Percentiles rank a stretch among this genome's conserved stretches.
These are phyloP conservation scores for Neonectria hederae DNA, from an alignment of 2,329 filamentous ascomycete species.

Conservation along the genomic window DNA sequence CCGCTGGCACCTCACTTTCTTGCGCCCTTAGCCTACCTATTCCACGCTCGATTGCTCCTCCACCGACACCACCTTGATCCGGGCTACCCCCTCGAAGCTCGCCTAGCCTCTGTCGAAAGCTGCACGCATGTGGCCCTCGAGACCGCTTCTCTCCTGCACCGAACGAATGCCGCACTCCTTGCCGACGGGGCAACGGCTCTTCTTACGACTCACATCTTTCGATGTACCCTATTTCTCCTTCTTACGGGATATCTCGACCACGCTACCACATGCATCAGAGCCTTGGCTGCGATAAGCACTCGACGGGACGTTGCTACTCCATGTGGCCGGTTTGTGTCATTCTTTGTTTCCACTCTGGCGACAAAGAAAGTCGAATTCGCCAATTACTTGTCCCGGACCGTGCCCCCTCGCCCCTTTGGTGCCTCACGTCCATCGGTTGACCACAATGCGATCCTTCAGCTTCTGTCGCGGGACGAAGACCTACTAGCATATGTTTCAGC, in stretches of 20 bases:
- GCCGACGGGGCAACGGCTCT: conserved; percentile 76
- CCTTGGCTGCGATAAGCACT: conserved; percentile 75
- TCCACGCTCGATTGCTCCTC: conserved; percentile 84
- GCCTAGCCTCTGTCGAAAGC: conserved; percentile 77
- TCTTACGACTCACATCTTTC: conserved; percentile 86
- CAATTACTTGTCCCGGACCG: conserved; percentile 48
- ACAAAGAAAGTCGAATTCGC: conserved; percentile 61
- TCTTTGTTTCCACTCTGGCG: conserved; percentile 77
- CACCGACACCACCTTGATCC: conserved; percentile 90
- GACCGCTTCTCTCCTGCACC: conserved; percentile 78
- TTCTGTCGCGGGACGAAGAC: conserved; percentile 76
- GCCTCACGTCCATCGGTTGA: conserved; percentile 45
- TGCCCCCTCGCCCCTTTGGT: conserved; percentile 46
- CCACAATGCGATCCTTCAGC: conserved; percentile 45
- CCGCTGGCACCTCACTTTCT: conserved; percentile 79
- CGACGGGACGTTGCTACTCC: conserved; percentile 76
- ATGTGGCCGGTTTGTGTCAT: conserved; percentile 83
- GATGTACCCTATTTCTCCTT: conserved; percentile 82
- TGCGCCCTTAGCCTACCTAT: conserved; percentile 78
- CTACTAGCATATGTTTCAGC: conserved; percentile 86
- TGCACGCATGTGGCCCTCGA: conserved; percentile 81
- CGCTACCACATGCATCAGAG: conserved; percentile 77
- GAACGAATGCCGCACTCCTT: conserved; percentile 66
- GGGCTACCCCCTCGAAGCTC: conserved; percentile 70
- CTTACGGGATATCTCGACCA: conserved; percentile 77